Evolutionary conservation across 1,284 basidiomycete genomes (phyloP).

Genomic region (Trichosporon ovoides): DNA sequence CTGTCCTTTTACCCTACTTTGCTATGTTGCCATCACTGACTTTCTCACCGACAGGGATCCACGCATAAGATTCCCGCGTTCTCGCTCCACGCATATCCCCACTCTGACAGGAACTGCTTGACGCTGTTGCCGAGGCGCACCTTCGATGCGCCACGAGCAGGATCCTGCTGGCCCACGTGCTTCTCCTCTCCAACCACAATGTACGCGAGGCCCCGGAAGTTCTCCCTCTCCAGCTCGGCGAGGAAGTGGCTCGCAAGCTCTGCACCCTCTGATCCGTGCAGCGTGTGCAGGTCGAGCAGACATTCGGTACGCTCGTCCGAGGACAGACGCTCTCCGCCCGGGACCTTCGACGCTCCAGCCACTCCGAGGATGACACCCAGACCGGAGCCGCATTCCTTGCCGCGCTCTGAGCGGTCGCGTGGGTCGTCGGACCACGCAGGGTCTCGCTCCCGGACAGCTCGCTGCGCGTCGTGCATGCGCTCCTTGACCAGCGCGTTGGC

Average conservation of each 20-base stretch:
- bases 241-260: constrained; percentile 88
- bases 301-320: constrained; percentile 77
- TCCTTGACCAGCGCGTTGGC: constrained; percentile 74
- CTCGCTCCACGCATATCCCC: constrained; percentile 95
- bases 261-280: constrained; percentile 86
- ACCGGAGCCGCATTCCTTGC: constrained; percentile 71
- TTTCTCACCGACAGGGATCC: constrained; percentile 53
- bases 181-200: constrained; percentile 91
- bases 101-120: constrained; percentile 81
- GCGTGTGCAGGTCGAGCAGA: constrained; percentile 74
- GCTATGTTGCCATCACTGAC: no score
- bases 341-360: constrained; percentile 57
- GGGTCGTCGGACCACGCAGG: constrained; percentile 75
- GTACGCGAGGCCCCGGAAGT: constrained; percentile 78
- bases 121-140: constrained; percentile 74
- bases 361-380: constrained; percentile 81
- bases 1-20: no score
- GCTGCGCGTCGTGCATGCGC: constrained; percentile 66
- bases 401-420: constrained; percentile 67
- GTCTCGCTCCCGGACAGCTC: constrained; percentile 66
- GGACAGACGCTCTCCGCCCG: constrained; percentile 54
- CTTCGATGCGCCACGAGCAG: constrained; percentile 70
- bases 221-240: constrained; percentile 76
- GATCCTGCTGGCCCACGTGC: constrained; percentile 83
- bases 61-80: constrained; percentile 82